These are phyloP conservation scores for Juglanconis oblonga DNA, from an alignment of 2,329 filamentous ascomycete species.

Conservation along the genomic window DNA sequence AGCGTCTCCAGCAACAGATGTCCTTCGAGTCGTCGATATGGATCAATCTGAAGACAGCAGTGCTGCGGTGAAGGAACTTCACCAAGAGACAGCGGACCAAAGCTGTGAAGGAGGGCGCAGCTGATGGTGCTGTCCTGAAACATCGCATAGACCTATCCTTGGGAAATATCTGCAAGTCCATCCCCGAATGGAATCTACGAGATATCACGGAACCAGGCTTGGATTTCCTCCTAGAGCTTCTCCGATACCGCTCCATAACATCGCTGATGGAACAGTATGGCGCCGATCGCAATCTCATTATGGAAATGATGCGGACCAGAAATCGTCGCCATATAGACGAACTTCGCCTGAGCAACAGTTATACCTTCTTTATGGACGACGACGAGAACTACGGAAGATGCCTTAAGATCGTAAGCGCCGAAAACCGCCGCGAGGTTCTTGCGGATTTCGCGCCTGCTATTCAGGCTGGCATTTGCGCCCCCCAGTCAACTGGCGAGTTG, in stretches of 20 bases:
- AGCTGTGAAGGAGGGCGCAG: slow-evolving; percentile 33
- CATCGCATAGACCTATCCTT: slow-evolving; percentile 32
- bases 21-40: neutral
- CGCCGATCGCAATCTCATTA: neutral
- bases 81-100: slow-evolving; percentile 29
- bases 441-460: slow-evolving; percentile 24
- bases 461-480: slow-evolving; percentile 24
- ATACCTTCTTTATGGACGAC: slow-evolving; percentile 39
- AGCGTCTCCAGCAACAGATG: no score
- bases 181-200: slow-evolving; percentile 42
- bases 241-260: slow-evolving; percentile 19
- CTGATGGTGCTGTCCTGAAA: slow-evolving; percentile 32
- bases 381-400: slow-evolving; percentile 37
- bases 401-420: slow-evolving; percentile 21
- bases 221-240: slow-evolving; percentile 24
- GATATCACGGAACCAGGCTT: slow-evolving; percentile 35
- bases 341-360: slow-evolving; percentile 27
- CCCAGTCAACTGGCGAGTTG: slow-evolving; percentile 30
- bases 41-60: neutral
- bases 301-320: slow-evolving; percentile 25
- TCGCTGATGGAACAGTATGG: slow-evolving; percentile 18
- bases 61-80: slow-evolving; percentile 26
- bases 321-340: slow-evolving; percentile 28
- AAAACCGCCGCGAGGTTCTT: slow-evolving; percentile 22
- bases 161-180: slow-evolving; percentile 35